Conservation (phyloP, 208 protist species). For the Leishmania aethiopica region DNA sequence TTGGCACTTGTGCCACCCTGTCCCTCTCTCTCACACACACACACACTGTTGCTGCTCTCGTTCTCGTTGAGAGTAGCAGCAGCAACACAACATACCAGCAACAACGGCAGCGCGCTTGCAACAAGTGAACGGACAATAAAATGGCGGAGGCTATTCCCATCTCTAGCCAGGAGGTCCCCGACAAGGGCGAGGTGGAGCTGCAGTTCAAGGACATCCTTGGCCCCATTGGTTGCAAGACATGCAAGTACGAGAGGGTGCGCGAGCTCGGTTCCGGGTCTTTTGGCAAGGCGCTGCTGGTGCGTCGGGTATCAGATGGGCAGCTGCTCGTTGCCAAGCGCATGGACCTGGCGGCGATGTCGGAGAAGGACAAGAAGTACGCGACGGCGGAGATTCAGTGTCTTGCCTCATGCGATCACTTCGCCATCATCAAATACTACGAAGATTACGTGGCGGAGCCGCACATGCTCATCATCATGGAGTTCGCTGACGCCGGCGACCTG, state of each 20-base stretch:
- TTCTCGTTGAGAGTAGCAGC: slow-evolving; percentile 2
- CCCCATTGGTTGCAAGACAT: slow-evolving; percentile 34
- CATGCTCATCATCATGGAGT: slow-evolving; percentile 90
- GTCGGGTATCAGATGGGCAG: slow-evolving; percentile 70
- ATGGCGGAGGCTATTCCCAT: slow-evolving; percentile 41
- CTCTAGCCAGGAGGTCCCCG: slow-evolving; percentile 35
- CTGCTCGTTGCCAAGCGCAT: slow-evolving; percentile 92
- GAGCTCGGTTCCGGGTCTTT: slow-evolving; percentile 90
- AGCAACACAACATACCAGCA: background rate
- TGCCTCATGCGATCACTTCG: slow-evolving; percentile 82
- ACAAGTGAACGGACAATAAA: background rate
- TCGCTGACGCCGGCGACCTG: slow-evolving; percentile 83
- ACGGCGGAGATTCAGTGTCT: slow-evolving; percentile 93
- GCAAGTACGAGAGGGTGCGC: slow-evolving; percentile 50
- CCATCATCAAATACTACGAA: slow-evolving; percentile 90
- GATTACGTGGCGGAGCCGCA: slow-evolving; percentile 56
- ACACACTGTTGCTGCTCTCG: background rate
- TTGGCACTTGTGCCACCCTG: background rate
- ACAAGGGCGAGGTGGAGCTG: slow-evolving; percentile 10
- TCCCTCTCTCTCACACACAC: background rate
- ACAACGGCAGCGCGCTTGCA: background rate
- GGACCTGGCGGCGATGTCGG: slow-evolving; percentile 79
- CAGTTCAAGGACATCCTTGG: slow-evolving; percentile 50
- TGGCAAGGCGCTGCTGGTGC: slow-evolving; percentile 70
- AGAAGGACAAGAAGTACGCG: slow-evolving; percentile 89